phyloP scores from a whole-genome alignment of 1,284 basidiomycete genomes.

The Cerrena zonata region DNA sequence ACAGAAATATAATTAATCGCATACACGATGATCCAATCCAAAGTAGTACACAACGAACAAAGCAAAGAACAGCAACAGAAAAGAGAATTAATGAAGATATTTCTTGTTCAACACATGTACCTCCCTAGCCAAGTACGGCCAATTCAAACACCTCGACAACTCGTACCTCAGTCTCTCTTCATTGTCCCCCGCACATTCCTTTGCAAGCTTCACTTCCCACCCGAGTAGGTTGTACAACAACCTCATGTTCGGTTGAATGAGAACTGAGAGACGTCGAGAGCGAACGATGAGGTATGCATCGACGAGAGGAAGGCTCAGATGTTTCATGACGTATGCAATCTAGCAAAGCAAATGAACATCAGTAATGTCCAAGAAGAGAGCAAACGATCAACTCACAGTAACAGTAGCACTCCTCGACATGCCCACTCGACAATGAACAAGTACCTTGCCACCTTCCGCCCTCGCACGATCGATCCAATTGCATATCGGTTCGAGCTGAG shows the following conservation, averaged over 20 bases:
- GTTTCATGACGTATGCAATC: slow-evolving; percentile 97
- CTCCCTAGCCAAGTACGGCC: slow-evolving; percentile 75
- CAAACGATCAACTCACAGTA: slow-evolving; percentile 67
- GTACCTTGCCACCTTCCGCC: slow-evolving; percentile 75
- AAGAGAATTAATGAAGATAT: slow-evolving; percentile 47
- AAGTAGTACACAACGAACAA: too few relatives aligned
- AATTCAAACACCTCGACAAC: slow-evolving; percentile 60
- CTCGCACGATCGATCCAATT: slow-evolving; percentile 91
- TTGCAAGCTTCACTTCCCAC: slow-evolving; percentile 83
- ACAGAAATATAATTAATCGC: too few relatives aligned
- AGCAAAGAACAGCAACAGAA: neutral
- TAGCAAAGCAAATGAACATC: slow-evolving; percentile 15
- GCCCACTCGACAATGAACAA: slow-evolving; percentile 95
- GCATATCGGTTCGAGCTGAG: slow-evolving; percentile 81
- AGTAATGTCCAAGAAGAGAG: too few relatives aligned
- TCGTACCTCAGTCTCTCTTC: slow-evolving; percentile 46
- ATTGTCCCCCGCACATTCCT: slow-evolving; percentile 54
- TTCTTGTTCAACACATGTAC: slow-evolving; percentile 78
- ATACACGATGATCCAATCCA: too few relatives aligned
- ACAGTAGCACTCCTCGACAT: slow-evolving; percentile 91
- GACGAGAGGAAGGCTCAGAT: slow-evolving; percentile 80
- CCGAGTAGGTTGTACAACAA: slow-evolving; percentile 89
- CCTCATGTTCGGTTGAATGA: slow-evolving; percentile 92
- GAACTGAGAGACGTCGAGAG: slow-evolving; percentile 73
- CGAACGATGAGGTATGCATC: slow-evolving; percentile 90